Base-by-base conservation (phyloP, 2,329 filamentous ascomycete species). In the Eutypa lata region DNA sequence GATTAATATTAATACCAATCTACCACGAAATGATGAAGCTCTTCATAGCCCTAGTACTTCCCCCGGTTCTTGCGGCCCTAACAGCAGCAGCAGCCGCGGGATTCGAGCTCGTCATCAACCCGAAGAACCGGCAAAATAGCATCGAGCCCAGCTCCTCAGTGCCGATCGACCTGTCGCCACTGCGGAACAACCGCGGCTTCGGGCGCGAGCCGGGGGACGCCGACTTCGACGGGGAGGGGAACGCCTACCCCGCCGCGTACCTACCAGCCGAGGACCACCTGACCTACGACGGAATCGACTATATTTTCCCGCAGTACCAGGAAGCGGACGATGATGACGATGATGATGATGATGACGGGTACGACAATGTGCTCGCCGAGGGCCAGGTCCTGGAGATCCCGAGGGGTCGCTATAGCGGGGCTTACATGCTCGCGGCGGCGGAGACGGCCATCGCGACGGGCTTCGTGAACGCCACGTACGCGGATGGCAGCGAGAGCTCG, bases 331-430 rank as follows among this genome's bases (percentile, higher is more conserved):
- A 31, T 31, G 26, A 31, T 31, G 10, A 10, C 26, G 10, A 10
- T 10, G 10, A 10, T 10, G 26, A 38, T 38, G 35, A 14, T 16
- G 35, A 14, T 37, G 49, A 22, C 16, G 57, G 51, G 8, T 56
- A 51, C 19, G 58, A 61, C 46, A 61, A 61, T 33, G 53, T 58
- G 10, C 35, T 61, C 6, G 57, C 58, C 2, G 42, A 58, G 35
- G 58, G 59, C 5, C 57, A 59, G 48, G 40, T 21, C 14, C 49
- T 61, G 22, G 26, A 53, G 2, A 19, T 61, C 14, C 46, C 52
- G 2, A 35, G 28, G 14, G 58, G 53, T 11, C 51, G 53, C 22
- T 59, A 61, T 22, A 35, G 53, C 8, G 50, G 58, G 7, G 52
- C 59, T 3, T 49, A 60, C 24, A 49, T 59, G 49, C 57, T 61